These are phyloP conservation scores for Phylloporus sp. DNA, from an alignment of 768 basidiomycete species.

Conservation along the genomic window DNA sequence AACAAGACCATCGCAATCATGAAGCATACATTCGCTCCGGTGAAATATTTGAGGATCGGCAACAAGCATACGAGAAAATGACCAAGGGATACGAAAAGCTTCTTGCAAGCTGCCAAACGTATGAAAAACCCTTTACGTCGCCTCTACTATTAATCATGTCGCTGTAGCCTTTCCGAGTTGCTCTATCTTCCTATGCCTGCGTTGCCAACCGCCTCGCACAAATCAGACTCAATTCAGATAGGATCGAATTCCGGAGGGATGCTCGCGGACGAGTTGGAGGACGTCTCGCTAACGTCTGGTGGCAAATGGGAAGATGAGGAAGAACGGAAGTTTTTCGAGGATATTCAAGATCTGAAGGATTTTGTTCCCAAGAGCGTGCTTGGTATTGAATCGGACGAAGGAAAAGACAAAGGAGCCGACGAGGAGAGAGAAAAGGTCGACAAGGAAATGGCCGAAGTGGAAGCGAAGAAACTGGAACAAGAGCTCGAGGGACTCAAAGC, in stretches of 20 bases:
- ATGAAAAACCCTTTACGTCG: conserved; percentile 22
- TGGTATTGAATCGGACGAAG: conserved; percentile 50
- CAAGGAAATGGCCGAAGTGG: conserved; percentile 53
- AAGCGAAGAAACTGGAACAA: conserved; percentile 70
- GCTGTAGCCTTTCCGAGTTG: conserved; percentile 78
- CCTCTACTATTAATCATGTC: conserved; percentile 8
- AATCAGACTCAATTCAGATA: conserved; percentile 77
- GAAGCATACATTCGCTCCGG: conserved; percentile 99
- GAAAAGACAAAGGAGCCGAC: conserved; percentile 38
- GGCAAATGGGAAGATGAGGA: conserved; percentile 99
- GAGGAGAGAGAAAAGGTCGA: conserved; percentile 48
- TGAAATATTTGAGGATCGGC: conserved; percentile 98
- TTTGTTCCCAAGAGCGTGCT: conserved; percentile 87
- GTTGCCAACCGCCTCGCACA: conserved; percentile 78
- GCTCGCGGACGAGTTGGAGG: conserved; percentile 53
- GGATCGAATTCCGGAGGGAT: conserved; percentile 44
- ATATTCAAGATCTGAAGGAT: conserved; percentile 84
- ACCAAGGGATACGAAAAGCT: conserved; percentile 93
- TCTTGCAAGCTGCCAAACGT: conserved; percentile 85
- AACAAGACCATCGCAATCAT: conserved; percentile 94
- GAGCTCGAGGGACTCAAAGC: conserved; percentile 62
- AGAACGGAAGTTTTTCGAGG: conserved; percentile 90
- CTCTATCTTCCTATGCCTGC: conserved; percentile 75
- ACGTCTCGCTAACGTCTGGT: conserved; percentile 43
- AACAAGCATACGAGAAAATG: conserved; percentile 99